A percentile compares a stretch with the other conserved stretches of the same genome.
Evolutionary conservation across 2,329 filamentous ascomycete genomes (phyloP).

Genomic region (Aspergillus sp.): DNA sequence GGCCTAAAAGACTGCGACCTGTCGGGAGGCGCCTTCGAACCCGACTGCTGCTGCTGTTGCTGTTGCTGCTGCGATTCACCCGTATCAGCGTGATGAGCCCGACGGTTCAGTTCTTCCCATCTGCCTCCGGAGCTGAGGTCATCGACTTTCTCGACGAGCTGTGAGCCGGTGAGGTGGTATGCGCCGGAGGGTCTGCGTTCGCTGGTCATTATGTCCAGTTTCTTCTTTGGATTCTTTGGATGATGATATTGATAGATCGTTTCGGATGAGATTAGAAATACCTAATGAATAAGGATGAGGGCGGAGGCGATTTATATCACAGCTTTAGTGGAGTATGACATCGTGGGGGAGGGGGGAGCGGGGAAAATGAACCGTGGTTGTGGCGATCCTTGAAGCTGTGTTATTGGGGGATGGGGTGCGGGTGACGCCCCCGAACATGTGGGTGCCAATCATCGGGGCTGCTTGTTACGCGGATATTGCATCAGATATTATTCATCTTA

Average conservation of each 20-base stretch:
- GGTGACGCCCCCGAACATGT: background rate
- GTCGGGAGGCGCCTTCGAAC: background rate
- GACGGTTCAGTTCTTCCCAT: constrained; percentile 1
- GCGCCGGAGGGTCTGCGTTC: background rate
- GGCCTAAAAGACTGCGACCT: constrained; percentile 1
- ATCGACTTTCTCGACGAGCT: constrained; percentile 2
- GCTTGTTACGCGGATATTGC: background rate
- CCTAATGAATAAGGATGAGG: background rate
- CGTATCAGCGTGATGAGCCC: background rate
- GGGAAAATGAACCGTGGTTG: background rate
- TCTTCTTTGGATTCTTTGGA: background rate
- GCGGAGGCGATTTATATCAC: background rate
- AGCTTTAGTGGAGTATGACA: background rate
- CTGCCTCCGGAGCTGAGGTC: background rate
- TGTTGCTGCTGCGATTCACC: background rate
- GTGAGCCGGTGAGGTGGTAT: constrained; percentile 3
- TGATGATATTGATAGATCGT: background rate
- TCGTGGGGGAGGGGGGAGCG: background rate
- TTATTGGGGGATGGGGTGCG: background rate
- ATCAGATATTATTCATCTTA: background rate
- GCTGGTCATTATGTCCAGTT: background rate
- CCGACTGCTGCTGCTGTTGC: background rate
- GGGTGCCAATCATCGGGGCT: background rate
- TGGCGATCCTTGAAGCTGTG: background rate
- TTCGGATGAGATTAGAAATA: background rate